Evolutionary conservation across 2,329 filamentous ascomycete species (phyloP).

Genomic region (Acephala macrosclerotiorum): DNA sequence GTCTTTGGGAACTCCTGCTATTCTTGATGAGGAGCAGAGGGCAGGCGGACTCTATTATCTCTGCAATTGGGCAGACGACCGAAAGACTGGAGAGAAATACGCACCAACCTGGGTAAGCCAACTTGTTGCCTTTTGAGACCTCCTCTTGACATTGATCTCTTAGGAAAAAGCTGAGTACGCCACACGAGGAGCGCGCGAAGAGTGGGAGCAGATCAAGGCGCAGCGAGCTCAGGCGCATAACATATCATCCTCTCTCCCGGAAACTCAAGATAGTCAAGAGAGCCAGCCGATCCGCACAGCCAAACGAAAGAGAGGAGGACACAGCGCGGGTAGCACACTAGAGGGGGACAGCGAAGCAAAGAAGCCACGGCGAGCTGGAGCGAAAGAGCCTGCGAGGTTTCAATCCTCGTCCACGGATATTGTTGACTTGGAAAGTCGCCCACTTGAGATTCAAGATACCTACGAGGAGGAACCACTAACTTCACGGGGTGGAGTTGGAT

Average conservation of each 20-base stretch:
- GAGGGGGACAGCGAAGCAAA: conserved; percentile 9
- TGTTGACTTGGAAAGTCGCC: conserved; percentile 3
- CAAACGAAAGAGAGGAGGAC: conserved; percentile 29
- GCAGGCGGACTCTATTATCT: conserved; percentile 50
- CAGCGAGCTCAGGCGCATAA: background rate
- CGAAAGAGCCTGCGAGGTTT: conserved; percentile 19
- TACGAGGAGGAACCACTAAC: conserved; percentile 34
- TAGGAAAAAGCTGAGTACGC: conserved; percentile 37
- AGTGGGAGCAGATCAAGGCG: conserved; percentile 19
- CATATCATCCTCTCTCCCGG: background rate
- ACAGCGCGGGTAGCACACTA: background rate
- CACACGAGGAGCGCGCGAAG: conserved; percentile 8
- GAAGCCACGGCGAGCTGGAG: conserved; percentile 22
- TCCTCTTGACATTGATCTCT: background rate
- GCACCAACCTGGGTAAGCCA: conserved; percentile 59
- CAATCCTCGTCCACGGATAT: conserved; percentile 24
- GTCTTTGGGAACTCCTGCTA: conserved; percentile 10
- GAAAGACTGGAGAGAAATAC: conserved; percentile 55
- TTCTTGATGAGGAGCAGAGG: conserved; percentile 27
- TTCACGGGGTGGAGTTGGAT: background rate
- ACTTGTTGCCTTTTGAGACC: background rate
- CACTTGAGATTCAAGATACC: conserved; percentile 37
- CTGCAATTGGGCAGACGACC: conserved; percentile 64
- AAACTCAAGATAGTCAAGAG: conserved; percentile 14
- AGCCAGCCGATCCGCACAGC: conserved; percentile 31